Conservation (phyloP, 2,329 filamentous ascomycete genomes). For the Fusarium cyanostomum region DNA sequence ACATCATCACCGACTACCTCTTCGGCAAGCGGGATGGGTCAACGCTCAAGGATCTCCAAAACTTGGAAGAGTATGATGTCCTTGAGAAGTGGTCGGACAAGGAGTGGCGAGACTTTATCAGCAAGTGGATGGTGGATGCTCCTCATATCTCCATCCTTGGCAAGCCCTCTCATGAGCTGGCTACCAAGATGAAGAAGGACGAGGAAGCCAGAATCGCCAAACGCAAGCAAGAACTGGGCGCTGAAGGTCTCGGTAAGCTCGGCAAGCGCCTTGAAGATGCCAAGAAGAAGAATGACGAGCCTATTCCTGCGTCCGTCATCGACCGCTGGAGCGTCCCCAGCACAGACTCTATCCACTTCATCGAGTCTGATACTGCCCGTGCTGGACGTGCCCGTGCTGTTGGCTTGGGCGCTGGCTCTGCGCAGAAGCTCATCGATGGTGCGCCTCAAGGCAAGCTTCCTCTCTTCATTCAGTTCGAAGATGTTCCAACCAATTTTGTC, state of each 20-base stretch:
- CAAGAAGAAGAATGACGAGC: conserved; percentile 86
- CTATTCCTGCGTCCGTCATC: conserved; percentile 84
- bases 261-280: conserved; percentile 81
- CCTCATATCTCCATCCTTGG: conserved; percentile 89
- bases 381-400: conserved; percentile 79
- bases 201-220: conserved; percentile 82
- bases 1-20: conserved; percentile 90
- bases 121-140: conserved; percentile 85
- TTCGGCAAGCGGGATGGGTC: conserved; percentile 89
- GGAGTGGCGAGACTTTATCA: conserved; percentile 85
- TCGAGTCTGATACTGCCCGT: conserved; percentile 84
- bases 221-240: conserved; percentile 80
- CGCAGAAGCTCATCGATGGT: conserved; percentile 80
- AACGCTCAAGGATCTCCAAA: conserved; percentile 69
- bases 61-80: conserved; percentile 68
- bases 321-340: conserved; percentile 83
- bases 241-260: conserved; percentile 81
- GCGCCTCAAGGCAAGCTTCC: conserved; percentile 70
- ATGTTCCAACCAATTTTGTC: conserved; percentile 92
- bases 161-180: conserved; percentile 81
- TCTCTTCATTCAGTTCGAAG: conserved; percentile 96
- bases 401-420: conserved; percentile 71
- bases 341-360: conserved; percentile 94
- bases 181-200: conserved; percentile 81
- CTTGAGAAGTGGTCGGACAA: conserved; percentile 83